A percentile compares a stretch with the other conserved stretches of the same genome.
These are phyloP conservation scores for Penicillium ucsense DNA, from an alignment of 495 filamentous ascomycete genomes.

Conservation along the genomic window DNA sequence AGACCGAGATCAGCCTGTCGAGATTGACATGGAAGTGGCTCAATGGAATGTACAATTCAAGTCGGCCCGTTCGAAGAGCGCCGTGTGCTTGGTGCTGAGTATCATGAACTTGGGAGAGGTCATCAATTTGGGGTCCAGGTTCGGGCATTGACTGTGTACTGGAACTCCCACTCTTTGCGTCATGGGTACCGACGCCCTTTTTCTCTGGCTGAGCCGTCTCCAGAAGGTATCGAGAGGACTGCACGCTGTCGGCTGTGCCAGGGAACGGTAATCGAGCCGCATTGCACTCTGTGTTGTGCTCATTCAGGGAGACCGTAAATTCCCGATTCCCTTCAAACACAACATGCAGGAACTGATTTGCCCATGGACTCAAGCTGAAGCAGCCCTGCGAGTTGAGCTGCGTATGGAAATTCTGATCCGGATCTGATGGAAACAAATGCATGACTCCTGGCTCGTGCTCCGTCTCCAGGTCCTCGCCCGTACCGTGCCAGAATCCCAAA, in stretches of 20 bases:
- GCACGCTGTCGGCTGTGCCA: conserved; percentile 64
- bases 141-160: no score
- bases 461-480: conserved; percentile 48
- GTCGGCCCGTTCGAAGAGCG: conserved; percentile 25
- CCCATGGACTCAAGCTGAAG: conserved; percentile 48
- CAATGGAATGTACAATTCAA: conserved; percentile 59
- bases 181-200: no score
- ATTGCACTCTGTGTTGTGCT: conserved; percentile 59
- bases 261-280: conserved; percentile 52
- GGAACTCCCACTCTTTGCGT: no score
- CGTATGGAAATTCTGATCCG: conserved; percentile 61
- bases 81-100: neutral
- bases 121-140: no score
- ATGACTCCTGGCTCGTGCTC: conserved; percentile 41
- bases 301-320: conserved; percentile 62
- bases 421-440: conserved; percentile 53
- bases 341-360: conserved; percentile 55
- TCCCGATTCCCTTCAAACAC: conserved; percentile 55
- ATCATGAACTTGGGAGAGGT: conserved; percentile 1
- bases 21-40: conserved; percentile 61
- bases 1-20: conserved; percentile 50
- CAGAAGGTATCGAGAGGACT: conserved; percentile 52
- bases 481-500: conserved; percentile 63
- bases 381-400: conserved; percentile 49
- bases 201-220: neutral